These are phyloP conservation scores for Pseudogymnoascus sp. DNA, from an alignment of 2,329 filamentous ascomycete genomes.

Conservation along the genomic window DNA sequence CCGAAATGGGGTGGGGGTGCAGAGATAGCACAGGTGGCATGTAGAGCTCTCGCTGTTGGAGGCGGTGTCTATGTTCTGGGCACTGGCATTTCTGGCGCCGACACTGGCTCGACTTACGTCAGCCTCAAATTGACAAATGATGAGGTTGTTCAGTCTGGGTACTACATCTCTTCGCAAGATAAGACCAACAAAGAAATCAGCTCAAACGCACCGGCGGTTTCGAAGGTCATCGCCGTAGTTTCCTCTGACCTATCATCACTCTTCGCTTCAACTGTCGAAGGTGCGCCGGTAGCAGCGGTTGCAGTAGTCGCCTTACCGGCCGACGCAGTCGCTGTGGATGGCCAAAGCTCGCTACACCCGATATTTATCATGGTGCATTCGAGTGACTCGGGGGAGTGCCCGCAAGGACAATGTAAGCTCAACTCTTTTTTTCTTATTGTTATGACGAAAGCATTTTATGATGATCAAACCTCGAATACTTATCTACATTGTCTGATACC, in stretches of 20 bases:
- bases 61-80: slow-evolving; percentile 84
- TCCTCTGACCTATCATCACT: slow-evolving; percentile 55
- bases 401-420: slow-evolving; percentile 77
- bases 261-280: slow-evolving; percentile 66
- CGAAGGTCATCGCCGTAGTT: slow-evolving; percentile 60
- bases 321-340: slow-evolving; percentile 34
- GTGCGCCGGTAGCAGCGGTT: slow-evolving; percentile 65
- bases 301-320: slow-evolving; percentile 60
- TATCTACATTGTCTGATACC: slow-evolving; percentile 99
- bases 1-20: slow-evolving; percentile 88
- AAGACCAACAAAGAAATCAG: slow-evolving; percentile 1
- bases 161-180: slow-evolving; percentile 26
- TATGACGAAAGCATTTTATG: slow-evolving; percentile 45
- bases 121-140: slow-evolving; percentile 48
- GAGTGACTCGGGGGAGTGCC: slow-evolving; percentile 88
- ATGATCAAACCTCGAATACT: slow-evolving; percentile 87
- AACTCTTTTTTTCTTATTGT: slow-evolving; percentile 13
- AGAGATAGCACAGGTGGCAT: slow-evolving; percentile 85
- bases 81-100: slow-evolving; percentile 47
- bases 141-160: slow-evolving; percentile 46
- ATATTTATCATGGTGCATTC: slow-evolving; percentile 66
- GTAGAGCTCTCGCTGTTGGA: slow-evolving; percentile 82
- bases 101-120: slow-evolving; percentile 23
- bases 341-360: slow-evolving; percentile 35
- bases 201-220: slow-evolving; percentile 32